phyloP scores from a whole-genome alignment of 192 early-diverging fungal species.

The Rhizoclosmatium sp. region DNA sequence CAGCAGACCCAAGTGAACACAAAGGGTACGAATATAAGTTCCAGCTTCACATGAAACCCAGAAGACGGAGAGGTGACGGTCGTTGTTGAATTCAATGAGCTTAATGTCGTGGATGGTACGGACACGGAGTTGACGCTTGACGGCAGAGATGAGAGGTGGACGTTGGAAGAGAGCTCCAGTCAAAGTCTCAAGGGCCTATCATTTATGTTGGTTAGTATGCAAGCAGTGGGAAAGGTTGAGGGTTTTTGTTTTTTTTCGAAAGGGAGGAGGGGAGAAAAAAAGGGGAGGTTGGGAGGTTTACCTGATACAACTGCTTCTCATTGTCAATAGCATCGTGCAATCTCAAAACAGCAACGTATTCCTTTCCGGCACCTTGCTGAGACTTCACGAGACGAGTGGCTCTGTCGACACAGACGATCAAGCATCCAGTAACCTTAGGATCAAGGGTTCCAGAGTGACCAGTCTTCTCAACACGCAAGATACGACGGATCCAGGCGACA shows the following conservation, averaged over 20 bases:
- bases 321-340: constrained; percentile 93
- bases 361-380: constrained; percentile 99
- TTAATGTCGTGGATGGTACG: constrained; percentile 98
- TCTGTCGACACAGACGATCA: constrained; percentile 99
- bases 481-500: constrained; percentile 98
- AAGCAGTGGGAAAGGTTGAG: background rate
- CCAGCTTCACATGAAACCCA: constrained; percentile 99
- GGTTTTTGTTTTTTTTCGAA: background rate
- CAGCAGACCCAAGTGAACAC: constrained; percentile 96
- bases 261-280: background rate
- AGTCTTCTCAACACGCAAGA: constrained; percentile 97
- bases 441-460: constrained; percentile 98
- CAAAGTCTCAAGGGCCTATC: constrained; percentile 88
- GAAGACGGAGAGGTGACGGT: constrained; percentile 94
- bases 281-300: background rate
- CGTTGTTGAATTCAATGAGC: constrained; percentile 96
- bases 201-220: background rate
- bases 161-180: constrained; percentile 99
- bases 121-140: constrained; percentile 98
- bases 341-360: constrained; percentile 95
- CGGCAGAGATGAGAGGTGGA: constrained; percentile 97
- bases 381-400: constrained; percentile 99
- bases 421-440: constrained; percentile 98
- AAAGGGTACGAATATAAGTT: constrained; percentile 99
- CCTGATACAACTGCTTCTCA: constrained; percentile 85